Evolutionary conservation across 495 filamentous ascomycete species (phyloP).

Genomic region (Neurospora discreta): DNA sequence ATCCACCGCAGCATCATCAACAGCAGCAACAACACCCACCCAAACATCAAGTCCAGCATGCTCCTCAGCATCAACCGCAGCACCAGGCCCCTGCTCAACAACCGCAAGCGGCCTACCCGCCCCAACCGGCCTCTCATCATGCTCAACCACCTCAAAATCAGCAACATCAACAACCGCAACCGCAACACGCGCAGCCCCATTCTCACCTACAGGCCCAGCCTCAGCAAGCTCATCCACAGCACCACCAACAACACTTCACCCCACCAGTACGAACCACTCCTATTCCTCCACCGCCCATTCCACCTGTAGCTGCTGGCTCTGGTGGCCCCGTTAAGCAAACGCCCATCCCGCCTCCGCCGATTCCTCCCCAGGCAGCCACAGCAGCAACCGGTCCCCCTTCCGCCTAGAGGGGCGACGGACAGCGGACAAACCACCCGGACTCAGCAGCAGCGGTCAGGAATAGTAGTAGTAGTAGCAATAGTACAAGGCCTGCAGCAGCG

Average conservation of each 20-base stretch:
- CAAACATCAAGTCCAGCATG: constrained; percentile 3
- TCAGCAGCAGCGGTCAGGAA: constrained; percentile 1
- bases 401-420: background rate
- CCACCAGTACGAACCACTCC: constrained; percentile 14
- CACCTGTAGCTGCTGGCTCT: constrained; percentile 1
- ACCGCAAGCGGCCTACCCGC: background rate
- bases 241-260: constrained; percentile 4
- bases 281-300: constrained; percentile 20
- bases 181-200: background rate
- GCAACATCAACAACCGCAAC: constrained; percentile 2
- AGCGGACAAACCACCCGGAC: background rate
- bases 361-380: constrained; percentile 11
- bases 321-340: constrained; percentile 10
- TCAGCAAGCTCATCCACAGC: background rate
- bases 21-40: background rate
- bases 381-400: constrained; percentile 1
- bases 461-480: background rate
- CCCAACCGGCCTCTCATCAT: background rate
- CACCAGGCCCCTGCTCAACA: background rate
- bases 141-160: background rate
- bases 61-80: background rate
- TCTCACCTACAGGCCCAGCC: background rate
- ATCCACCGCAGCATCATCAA: background rate
- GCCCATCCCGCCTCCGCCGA: constrained; percentile 22
- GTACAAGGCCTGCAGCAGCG: background rate